Evolutionary conservation across 495 filamentous ascomycete genomes (phyloP).

Genomic region (Lentithecium fluviatile): DNA sequence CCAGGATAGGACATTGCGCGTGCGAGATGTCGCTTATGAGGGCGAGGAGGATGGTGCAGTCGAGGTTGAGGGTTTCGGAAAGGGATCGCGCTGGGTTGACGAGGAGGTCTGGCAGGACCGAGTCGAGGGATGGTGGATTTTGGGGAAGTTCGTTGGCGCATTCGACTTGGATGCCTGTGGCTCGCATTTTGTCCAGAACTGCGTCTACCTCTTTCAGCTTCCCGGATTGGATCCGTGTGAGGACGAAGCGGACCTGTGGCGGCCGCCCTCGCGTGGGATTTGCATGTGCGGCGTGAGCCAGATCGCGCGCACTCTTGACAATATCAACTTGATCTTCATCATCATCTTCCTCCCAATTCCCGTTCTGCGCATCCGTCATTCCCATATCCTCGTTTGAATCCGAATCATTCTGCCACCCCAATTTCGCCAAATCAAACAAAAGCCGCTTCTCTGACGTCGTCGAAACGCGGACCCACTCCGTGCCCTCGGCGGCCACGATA

Average conservation of each 20-base stretch:
- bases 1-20: conserved; percentile 46
- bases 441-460: conserved; percentile 41
- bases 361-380: conserved; percentile 2
- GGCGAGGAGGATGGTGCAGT: conserved; percentile 72
- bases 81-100: conserved; percentile 56
- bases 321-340: conserved; percentile 45
- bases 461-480: conserved; percentile 42
- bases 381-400: conserved; percentile 48
- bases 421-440: conserved; percentile 45
- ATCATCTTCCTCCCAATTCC: conserved; percentile 9
- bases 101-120: conserved; percentile 50
- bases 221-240: conserved; percentile 57
- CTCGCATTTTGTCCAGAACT: conserved; percentile 57
- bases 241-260: conserved; percentile 54
- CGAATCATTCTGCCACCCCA: conserved; percentile 42
- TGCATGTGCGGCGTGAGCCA: conserved; percentile 54
- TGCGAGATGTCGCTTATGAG: conserved; percentile 72
- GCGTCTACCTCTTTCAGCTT: conserved; percentile 54
- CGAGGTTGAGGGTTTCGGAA: conserved; percentile 63
- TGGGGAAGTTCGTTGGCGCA: conserved; percentile 30
- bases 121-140: conserved; percentile 33
- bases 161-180: conserved; percentile 56
- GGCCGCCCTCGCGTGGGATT: conserved; percentile 57
- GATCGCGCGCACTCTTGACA: conserved; percentile 56
- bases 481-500: conserved; percentile 38